phyloP scores from a whole-genome alignment of 2,329 filamentous ascomycete genomes.

The Fusarium austroafricanum region DNA sequence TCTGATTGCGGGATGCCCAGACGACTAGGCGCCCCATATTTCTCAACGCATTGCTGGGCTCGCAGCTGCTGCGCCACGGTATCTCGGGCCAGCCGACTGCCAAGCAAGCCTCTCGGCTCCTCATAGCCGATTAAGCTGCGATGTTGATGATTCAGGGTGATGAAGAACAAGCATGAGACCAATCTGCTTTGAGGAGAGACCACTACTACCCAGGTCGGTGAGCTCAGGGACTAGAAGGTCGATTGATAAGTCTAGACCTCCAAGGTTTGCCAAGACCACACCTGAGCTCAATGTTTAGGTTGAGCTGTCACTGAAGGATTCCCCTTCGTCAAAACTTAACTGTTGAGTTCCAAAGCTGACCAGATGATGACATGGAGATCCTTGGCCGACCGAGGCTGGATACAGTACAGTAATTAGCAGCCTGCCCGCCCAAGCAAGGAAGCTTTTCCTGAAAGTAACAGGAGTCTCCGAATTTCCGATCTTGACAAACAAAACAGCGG shows the following conservation, averaged over 20 bases:
- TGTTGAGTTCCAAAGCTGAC: constrained; percentile 18
- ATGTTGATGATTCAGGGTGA: constrained; percentile 39
- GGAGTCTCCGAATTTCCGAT: neutral
- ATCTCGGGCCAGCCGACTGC: constrained; percentile 47
- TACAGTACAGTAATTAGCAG: neutral
- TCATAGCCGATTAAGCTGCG: constrained; percentile 45
- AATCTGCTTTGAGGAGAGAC: constrained; percentile 37
- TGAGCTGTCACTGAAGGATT: constrained; percentile 36
- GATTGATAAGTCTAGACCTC: constrained; percentile 26
- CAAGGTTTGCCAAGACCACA: constrained; percentile 33
- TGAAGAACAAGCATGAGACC: constrained; percentile 31
- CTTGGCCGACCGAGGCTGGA: constrained; percentile 22
- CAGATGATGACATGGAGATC: constrained; percentile 9
- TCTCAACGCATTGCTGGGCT: constrained; percentile 44
- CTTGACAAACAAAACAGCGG: constrained; percentile 16
- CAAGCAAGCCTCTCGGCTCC: constrained; percentile 49
- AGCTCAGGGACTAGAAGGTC: constrained; percentile 20
- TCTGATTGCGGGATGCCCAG: constrained; percentile 43
- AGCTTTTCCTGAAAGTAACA: neutral
- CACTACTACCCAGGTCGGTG: constrained; percentile 29
- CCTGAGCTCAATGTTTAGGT: constrained; percentile 3
- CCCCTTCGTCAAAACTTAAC: constrained; percentile 25
- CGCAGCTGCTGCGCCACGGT: constrained; percentile 45
- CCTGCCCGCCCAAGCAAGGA: neutral
- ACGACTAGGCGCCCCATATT: constrained; percentile 43